Percentiles rank a stretch among this genome's conserved stretches.
phyloP scores from a whole-genome alignment of 139 green algal genomes.

The Pleodorina starrii region DNA sequence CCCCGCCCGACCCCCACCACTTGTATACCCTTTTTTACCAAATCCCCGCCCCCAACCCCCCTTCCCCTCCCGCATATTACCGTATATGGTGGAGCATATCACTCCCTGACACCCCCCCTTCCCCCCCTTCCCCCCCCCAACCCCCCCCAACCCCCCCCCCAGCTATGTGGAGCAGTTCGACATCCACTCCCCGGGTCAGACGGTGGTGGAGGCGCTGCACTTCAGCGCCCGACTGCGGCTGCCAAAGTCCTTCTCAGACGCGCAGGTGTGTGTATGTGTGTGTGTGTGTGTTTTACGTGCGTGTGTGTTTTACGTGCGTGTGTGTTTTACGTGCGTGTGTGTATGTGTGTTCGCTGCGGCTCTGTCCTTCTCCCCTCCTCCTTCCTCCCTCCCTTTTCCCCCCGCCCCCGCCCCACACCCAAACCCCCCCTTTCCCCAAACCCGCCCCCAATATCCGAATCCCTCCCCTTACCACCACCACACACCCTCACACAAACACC shows the following conservation, averaged over 20 bases:
- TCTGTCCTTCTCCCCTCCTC: too few relatives aligned
- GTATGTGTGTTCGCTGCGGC: too few relatives aligned
- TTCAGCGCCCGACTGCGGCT: slow-evolving; percentile 75
- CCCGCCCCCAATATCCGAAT: too few relatives aligned
- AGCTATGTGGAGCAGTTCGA: slow-evolving; percentile 60
- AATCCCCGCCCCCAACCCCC: too few relatives aligned
- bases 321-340: too few relatives aligned
- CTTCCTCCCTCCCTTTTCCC: too few relatives aligned
- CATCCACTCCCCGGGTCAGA: slow-evolving; percentile 67
- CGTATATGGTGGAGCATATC: too few relatives aligned
- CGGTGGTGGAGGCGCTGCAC: slow-evolving; percentile 79
- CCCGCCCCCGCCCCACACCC: background rate
- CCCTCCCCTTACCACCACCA: too few relatives aligned
- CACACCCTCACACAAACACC: background rate
- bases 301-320: background rate
- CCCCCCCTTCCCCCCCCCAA: background rate
- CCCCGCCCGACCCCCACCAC: too few relatives aligned
- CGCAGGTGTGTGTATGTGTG: slow-evolving; percentile 18
- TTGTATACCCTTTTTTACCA: too few relatives aligned
- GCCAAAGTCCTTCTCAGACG: slow-evolving; percentile 29
- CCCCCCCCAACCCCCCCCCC: background rate
- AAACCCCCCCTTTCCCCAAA: background rate
- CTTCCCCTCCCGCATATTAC: too few relatives aligned
- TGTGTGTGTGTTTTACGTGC: too few relatives aligned
- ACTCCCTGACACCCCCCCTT: background rate